Evolutionary conservation across 2,329 filamentous ascomycete genomes (phyloP).

Genomic region (Arthrobotrys conoides): DNA sequence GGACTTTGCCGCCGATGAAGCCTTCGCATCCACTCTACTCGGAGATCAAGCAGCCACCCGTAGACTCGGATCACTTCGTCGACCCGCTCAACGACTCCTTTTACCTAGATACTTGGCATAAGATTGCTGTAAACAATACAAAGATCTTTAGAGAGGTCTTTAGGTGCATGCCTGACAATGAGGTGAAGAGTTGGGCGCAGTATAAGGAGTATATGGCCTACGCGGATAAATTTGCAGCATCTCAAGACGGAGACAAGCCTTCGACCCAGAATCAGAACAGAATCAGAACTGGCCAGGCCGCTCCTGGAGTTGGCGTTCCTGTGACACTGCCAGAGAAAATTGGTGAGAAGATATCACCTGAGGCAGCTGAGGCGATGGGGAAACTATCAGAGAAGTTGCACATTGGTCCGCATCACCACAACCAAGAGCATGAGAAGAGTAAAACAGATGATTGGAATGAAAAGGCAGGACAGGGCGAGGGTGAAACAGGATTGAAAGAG

Average conservation of each 20-base stretch:
- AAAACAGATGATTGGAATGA: constrained; percentile 63
- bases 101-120: constrained; percentile 88
- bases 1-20: constrained; percentile 64
- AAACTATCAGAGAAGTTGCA: constrained; percentile 65
- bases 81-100: constrained; percentile 88
- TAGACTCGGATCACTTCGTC: constrained; percentile 93
- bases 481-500: constrained; percentile 22
- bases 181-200: constrained; percentile 92
- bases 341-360: constrained; percentile 59
- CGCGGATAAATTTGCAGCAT: constrained; percentile 79
- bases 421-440: constrained; percentile 65
- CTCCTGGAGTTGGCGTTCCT: constrained; percentile 65
- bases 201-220: constrained; percentile 89
- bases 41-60: constrained; percentile 79
- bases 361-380: constrained; percentile 38
- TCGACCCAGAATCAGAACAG: constrained; percentile 68
- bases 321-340: constrained; percentile 35
- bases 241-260: constrained; percentile 71
- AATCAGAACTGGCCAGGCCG: constrained; percentile 70
- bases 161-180: constrained; percentile 95
- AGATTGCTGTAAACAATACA: constrained; percentile 92
- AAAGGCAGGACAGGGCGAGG: constrained; percentile 27
- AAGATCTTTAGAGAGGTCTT: constrained; percentile 94
- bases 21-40: constrained; percentile 71
- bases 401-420: constrained; percentile 59